A percentile compares a stretch with the other conserved stretches of the same genome.
Conservation (phyloP, 2,329 filamentous ascomycete species). For the Botryotinia narcissicola region DNA sequence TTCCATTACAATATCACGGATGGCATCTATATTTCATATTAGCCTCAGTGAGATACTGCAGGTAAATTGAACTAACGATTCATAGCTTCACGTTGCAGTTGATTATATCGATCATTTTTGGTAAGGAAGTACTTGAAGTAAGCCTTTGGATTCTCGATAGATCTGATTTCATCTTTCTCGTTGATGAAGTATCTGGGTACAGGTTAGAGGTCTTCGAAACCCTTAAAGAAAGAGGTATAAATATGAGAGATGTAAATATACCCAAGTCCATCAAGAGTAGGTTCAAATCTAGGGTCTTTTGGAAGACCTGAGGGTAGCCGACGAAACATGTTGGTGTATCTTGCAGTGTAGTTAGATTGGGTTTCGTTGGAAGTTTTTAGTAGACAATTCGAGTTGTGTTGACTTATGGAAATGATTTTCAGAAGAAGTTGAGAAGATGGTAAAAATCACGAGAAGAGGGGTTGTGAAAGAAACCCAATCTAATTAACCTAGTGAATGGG, state of each 20-base stretch:
- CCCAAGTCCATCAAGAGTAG: constrained; percentile 70
- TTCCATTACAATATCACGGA: constrained; percentile 57
- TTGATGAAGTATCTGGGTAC: constrained; percentile 65
- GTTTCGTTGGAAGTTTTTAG: background rate
- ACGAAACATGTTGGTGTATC: constrained; percentile 65
- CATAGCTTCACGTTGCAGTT: constrained; percentile 70
- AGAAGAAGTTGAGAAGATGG: background rate
- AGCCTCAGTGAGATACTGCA: background rate
- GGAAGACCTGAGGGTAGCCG: constrained; percentile 67
- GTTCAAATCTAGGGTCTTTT: constrained; percentile 64
- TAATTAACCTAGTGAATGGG: too few relatives aligned
- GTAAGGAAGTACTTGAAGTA: constrained; percentile 74
- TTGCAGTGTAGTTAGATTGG: background rate
- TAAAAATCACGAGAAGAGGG: background rate
- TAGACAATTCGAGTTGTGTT: background rate
- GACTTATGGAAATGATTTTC: background rate
- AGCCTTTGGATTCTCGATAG: constrained; percentile 61
- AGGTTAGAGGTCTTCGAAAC: constrained; percentile 13
- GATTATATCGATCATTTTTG: constrained; percentile 74
- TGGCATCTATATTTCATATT: constrained; percentile 50
- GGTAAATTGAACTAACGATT: constrained; percentile 55
- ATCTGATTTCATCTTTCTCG: constrained; percentile 70
- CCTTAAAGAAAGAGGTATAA: constrained; percentile 13
- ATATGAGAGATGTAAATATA: constrained; percentile 40
- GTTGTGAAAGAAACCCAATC: background rate